phyloP scores from a whole-genome alignment of 2,329 filamentous ascomycete genomes.

The Paraconiothyrium sp. region DNA sequence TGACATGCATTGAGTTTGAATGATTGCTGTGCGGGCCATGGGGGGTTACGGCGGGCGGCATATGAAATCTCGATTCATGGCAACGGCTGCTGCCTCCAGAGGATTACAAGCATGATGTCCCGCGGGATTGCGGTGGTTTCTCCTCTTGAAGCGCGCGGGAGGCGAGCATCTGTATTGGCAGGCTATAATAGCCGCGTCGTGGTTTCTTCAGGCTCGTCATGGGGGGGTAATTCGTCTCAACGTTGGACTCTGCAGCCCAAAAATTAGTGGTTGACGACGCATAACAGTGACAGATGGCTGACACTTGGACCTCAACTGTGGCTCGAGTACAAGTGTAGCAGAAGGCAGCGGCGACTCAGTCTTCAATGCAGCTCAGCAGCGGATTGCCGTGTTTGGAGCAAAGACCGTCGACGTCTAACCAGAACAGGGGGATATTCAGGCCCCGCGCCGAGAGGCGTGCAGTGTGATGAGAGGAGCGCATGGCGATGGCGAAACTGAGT shows the following conservation, averaged over 20 bases:
- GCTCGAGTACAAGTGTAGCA: not conserved
- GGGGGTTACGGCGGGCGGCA: not conserved
- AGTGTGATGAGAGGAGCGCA: conserved; percentile 2
- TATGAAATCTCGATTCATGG: not conserved
- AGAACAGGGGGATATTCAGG: not conserved
- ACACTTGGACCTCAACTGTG: not conserved
- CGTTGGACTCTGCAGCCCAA: not conserved
- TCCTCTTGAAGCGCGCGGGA: conserved; percentile 15
- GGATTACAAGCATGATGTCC: conserved; percentile 6
- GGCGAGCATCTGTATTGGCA: conserved; percentile 19
- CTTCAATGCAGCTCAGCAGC: conserved; percentile 1
- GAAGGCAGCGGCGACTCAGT: not conserved
- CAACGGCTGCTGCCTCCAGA: conserved; percentile 6
- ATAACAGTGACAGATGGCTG: not conserved
- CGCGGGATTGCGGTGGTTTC: conserved; percentile 5
- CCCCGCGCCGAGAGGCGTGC: not conserved
- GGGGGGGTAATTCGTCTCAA: conserved; percentile 18
- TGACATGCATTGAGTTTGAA: conserved; percentile 2
- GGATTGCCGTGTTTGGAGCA: conserved; percentile 1
- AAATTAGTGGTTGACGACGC: not conserved
- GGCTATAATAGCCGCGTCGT: conserved; percentile 22
- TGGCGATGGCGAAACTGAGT: conserved; percentile 20
- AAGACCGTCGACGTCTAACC: not conserved
- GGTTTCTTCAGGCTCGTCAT: conserved; percentile 23
- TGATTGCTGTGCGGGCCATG: not conserved